These are phyloP conservation scores for Lasiosphaeria ovina DNA, from an alignment of 495 filamentous ascomycete species.

Conservation along the genomic window DNA sequence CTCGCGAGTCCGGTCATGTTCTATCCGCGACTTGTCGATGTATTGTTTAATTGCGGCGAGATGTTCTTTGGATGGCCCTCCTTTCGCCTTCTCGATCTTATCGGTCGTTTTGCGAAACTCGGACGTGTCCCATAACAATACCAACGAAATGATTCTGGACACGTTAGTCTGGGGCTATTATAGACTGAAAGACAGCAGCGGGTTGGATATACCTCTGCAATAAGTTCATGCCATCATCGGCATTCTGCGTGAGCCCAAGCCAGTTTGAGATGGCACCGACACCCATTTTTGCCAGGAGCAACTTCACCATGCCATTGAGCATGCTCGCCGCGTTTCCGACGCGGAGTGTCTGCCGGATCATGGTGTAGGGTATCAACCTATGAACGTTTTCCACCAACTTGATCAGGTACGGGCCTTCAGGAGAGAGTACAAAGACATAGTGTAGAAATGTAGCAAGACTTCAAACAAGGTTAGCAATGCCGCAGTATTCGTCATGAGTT, in stretches of 20 bases:
- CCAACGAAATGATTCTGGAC: constrained; percentile 59
- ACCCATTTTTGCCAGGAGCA: constrained; percentile 64
- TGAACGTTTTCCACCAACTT: constrained; percentile 57
- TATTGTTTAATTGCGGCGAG: constrained; percentile 50
- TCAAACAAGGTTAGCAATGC: constrained; percentile 10
- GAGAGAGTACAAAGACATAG: constrained; percentile 59
- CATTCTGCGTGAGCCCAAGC: constrained; percentile 57
- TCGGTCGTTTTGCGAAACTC: constrained; percentile 55
- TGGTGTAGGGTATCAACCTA: constrained; percentile 57
- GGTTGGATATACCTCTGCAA: constrained; percentile 52
- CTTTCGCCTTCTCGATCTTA: constrained; percentile 51
- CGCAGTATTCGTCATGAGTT: neutral
- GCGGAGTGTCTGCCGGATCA: constrained; percentile 60
- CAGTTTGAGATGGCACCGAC: constrained; percentile 62
- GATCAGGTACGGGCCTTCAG: constrained; percentile 61
- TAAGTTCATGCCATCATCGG: constrained; percentile 67
- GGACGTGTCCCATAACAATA: constrained; percentile 58
- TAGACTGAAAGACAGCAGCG: constrained; percentile 1
- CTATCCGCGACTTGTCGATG: constrained; percentile 40
- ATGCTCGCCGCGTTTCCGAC: constrained; percentile 68
- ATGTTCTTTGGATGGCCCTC: constrained; percentile 46
- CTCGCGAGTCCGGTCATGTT: constrained; percentile 48
- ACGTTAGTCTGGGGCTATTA: constrained; percentile 10
- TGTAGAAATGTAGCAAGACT: constrained; percentile 64
- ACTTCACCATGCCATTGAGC: constrained; percentile 60